A percentile compares a stretch with the other conserved stretches of the same genome.
Conservation (phyloP, 129 eudicot species). For the Helianthus tuberosus region DNA sequence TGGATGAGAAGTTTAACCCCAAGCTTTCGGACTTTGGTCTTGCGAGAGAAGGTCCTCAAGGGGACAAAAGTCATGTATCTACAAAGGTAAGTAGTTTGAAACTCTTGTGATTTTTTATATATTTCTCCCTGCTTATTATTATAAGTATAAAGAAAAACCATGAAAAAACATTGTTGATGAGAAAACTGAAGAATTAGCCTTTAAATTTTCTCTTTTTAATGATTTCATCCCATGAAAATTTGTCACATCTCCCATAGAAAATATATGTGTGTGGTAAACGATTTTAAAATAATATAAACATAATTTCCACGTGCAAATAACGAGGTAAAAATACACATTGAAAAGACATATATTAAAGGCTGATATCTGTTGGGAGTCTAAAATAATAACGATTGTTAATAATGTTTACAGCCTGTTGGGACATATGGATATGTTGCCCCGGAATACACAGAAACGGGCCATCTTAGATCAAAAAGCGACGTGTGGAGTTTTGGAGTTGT, state of each 20-base stretch:
- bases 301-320: too few relatives aligned
- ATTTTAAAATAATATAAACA: too few relatives aligned
- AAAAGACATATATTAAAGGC: too few relatives aligned
- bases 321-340: too few relatives aligned
- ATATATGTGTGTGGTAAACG: too few relatives aligned
- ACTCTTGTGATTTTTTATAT: not conserved
- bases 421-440: constrained; percentile 90
- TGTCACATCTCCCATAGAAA: too few relatives aligned
- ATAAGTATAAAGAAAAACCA: too few relatives aligned
- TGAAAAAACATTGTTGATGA: too few relatives aligned
- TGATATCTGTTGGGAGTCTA: not conserved
- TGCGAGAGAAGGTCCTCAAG: constrained; percentile 88
- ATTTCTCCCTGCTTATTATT: not conserved
- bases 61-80: constrained; percentile 72
- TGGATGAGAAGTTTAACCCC: constrained; percentile 63
- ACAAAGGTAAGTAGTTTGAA: constrained; percentile 49
- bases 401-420: constrained; percentile 67
- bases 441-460: constrained; percentile 75
- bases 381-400: not conserved
- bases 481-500: constrained; percentile 85
- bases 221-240: too few relatives aligned
- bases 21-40: constrained; percentile 90
- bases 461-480: constrained; percentile 66
- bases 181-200: too few relatives aligned
- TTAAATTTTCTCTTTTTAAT: too few relatives aligned